Evolutionary conservation across 352 stramenopile species (phyloP), one percentile per base, ranked within the genome.

Genomic region (Discostella stelligera): DNA sequence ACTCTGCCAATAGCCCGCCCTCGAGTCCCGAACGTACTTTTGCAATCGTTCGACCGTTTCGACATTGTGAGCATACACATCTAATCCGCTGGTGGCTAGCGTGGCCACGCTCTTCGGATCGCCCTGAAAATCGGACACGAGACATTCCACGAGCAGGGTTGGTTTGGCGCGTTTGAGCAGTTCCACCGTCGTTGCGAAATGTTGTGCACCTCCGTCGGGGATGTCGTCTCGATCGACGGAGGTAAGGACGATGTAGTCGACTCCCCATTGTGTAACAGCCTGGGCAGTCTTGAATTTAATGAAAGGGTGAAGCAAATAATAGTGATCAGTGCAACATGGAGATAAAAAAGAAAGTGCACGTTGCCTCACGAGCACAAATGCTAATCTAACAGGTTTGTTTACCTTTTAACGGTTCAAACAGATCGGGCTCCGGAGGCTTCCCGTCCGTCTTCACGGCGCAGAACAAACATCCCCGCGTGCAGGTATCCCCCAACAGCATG

Each of bases 401-500:
- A 71, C 68, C 75, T n/a, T 92, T 84, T 65, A 93, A 94, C 9
- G 91, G 91, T 79, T 95, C 91, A 75, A 94, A 95, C 8, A 95
- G 93, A 88, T 99, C 96, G 23, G 98, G 89, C 50, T 96, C 94
- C 53, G 95, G 89, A 48, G 97, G 97, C 59, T 95, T 95, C 73
- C 93, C 90, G 79, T 92, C 96, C 0, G 97, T 99, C 82, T 99
- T 99, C 37, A 99, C 94, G 16, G 96, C 95, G 79, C 97, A 99
- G 84, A 99, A 99, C 81, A 96, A 97, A 90, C 97, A 99, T 11
- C 97, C 97, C 16, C 97, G 91, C 50, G 97, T 99, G 84, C 97
- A 99, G n/a, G 97, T 99, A 84, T 99, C 97, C 25, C 97, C 97
- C 93, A 99, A 94, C 41, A 99, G 88, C 97, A 99, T 99, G 77